phyloP scores from a whole-genome alignment of 305 asterid species.

The Solanum hybrid region DNA sequence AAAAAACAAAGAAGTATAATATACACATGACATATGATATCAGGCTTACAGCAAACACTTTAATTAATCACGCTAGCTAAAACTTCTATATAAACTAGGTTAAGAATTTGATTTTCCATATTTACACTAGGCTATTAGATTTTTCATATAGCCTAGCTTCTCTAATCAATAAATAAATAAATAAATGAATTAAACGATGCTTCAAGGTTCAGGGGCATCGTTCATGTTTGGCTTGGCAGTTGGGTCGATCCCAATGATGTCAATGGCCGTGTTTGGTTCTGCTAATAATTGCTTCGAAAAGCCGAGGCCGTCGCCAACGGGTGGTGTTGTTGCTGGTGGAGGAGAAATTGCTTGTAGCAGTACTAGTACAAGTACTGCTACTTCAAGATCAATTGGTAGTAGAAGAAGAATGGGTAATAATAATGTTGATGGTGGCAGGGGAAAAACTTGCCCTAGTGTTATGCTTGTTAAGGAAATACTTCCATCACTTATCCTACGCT shows the following conservation, averaged over 20 bases:
- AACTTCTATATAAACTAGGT: neutral
- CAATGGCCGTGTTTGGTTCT: neutral
- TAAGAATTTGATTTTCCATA: neutral
- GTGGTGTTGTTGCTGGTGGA: neutral
- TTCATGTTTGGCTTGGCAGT: neutral
- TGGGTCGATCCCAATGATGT: conserved; percentile 1
- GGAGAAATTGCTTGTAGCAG: neutral
- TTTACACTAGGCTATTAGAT: neutral
- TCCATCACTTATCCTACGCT: neutral
- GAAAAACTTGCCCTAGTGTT: neutral
- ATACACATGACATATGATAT: neutral
- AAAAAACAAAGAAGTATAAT: neutral
- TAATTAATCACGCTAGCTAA: neutral
- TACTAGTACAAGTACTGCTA: neutral
- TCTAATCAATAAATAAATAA: neutral
- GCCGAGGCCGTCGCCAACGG: neutral
- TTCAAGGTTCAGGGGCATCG: conserved; percentile 1
- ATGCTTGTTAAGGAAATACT: conserved; percentile 1
- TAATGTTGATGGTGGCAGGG: neutral
- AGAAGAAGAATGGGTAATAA: neutral
- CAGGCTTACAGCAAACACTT: neutral
- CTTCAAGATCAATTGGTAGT: neutral
- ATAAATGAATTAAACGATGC: neutral
- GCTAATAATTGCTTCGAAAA: neutral
- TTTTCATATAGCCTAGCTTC: neutral